Evolutionary conservation across 371 early-diverging fungal genomes (phyloP).

Genomic region (Rhizomucor pusillus): DNA sequence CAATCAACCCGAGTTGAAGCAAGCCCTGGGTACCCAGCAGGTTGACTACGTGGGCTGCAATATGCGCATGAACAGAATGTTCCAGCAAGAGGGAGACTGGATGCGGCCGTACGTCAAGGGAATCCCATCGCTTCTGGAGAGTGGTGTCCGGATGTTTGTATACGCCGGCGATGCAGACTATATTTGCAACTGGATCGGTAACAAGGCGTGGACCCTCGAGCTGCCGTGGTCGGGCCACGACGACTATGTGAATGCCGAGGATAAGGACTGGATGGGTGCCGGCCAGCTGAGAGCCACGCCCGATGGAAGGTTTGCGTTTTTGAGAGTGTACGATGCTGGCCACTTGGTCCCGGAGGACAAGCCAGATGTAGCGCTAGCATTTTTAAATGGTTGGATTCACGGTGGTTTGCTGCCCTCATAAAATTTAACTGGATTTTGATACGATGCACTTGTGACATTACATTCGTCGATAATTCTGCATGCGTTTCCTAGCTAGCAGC

Average conservation of each 20-base stretch:
- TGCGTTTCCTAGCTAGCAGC: no score
- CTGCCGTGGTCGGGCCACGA: slow-evolving; percentile 78
- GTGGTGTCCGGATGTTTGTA: slow-evolving; percentile 78
- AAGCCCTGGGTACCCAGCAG: slow-evolving; percentile 64
- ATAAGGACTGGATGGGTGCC: slow-evolving; percentile 50
- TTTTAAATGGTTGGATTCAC: slow-evolving; percentile 62
- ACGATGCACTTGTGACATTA: no score
- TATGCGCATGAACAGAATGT: slow-evolving; percentile 54
- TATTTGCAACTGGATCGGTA: slow-evolving; percentile 92
- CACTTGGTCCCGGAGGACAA: slow-evolving; percentile 80
- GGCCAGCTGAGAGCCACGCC: slow-evolving; percentile 66
- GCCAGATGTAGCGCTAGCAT: slow-evolving; percentile 48
- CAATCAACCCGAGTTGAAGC: slow-evolving; percentile 72
- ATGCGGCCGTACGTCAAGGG: slow-evolving; percentile 78
- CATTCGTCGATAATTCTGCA: no score
- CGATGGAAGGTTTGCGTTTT: slow-evolving; percentile 68
- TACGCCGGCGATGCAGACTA: slow-evolving; percentile 86
- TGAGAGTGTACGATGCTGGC: slow-evolving; percentile 83
- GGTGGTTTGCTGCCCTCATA: slow-evolving; percentile 22
- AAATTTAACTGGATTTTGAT: no score
- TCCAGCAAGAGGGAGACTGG: slow-evolving; percentile 80
- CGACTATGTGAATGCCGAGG: slow-evolving; percentile 59
- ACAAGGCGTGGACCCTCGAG: slow-evolving; percentile 83
- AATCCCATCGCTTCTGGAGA: slow-evolving; percentile 73
- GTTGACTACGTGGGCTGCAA: slow-evolving; percentile 75